Evolutionary conservation across 352 stramenopile genomes (phyloP).

Genomic region (Phytophthora chlamydospora): DNA sequence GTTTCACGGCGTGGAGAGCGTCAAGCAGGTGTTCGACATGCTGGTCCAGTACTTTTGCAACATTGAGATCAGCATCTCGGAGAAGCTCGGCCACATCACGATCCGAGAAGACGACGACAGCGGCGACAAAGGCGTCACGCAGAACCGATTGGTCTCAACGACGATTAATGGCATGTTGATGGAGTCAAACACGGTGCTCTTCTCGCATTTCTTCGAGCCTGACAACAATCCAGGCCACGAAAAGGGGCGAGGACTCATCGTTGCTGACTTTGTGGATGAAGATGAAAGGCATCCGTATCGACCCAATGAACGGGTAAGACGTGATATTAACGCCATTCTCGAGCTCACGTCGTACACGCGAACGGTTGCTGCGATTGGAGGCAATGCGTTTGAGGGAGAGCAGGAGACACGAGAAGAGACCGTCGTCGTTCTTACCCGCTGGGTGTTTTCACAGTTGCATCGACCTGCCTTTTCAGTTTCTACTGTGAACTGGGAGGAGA

Average conservation of each 20-base stretch:
- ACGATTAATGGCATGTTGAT: conserved; percentile 38
- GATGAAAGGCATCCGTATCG: conserved; percentile 45
- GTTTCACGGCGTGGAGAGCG: conserved; percentile 35
- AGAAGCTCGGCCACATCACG: conserved; percentile 43
- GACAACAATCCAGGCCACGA: conserved; percentile 11
- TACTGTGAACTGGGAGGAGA: conserved; percentile 33
- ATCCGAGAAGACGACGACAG: conserved; percentile 48
- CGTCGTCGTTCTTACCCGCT: conserved; percentile 42
- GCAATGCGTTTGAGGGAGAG: not conserved
- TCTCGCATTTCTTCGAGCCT: conserved; percentile 37
- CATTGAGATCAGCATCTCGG: conserved; percentile 50
- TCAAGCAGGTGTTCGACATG: conserved; percentile 46
- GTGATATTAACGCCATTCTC: conserved; percentile 42
- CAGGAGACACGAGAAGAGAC: conserved; percentile 23
- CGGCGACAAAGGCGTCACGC: conserved; percentile 28
- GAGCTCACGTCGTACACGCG: conserved; percentile 37
- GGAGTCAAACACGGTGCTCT: conserved; percentile 44
- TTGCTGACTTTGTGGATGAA: conserved; percentile 44
- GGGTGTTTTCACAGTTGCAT: conserved; percentile 39
- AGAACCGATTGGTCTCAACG: conserved; percentile 43
- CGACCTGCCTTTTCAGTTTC: conserved; percentile 34
- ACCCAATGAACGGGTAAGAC: conserved; percentile 31
- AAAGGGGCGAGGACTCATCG: conserved; percentile 34
- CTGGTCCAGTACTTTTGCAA: conserved; percentile 43
- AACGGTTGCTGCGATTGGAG: conserved; percentile 17